These are phyloP conservation scores for Trametes cinnabarina DNA, from an alignment of 768 basidiomycete genomes.

Conservation along the genomic window DNA sequence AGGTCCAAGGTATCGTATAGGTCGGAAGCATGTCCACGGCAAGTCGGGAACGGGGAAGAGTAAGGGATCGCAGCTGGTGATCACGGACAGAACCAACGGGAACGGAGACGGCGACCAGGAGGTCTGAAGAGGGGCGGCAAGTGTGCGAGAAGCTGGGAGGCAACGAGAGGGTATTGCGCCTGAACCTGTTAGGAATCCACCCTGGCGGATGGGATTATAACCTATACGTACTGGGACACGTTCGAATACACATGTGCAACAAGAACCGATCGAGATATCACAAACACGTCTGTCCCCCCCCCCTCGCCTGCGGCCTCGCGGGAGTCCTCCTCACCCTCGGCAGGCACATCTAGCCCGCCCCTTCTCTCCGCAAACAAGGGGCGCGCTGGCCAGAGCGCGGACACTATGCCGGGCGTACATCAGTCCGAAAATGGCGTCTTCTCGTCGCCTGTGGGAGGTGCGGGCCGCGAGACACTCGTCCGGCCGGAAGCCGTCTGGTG, in stretches of 20 bases:
- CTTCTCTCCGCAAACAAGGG: neutral
- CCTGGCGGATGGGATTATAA: slow-evolving; percentile 8
- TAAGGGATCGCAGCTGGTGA: neutral
- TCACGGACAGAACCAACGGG: neutral
- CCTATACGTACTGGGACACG: slow-evolving; percentile 18
- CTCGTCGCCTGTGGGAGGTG: slow-evolving; percentile 3
- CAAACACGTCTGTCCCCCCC: neutral
- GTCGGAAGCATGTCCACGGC: neutral
- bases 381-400: neutral
- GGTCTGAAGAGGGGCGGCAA: neutral
- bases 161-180: neutral
- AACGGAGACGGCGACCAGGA: neutral
- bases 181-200: neutral
- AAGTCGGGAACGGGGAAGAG: neutral
- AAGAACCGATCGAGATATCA: neutral
- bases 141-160: neutral
- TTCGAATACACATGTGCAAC: slow-evolving; percentile 10
- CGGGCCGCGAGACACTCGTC: slow-evolving; percentile 29
- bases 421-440: slow-evolving; percentile 4
- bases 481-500: slow-evolving; percentile 33
- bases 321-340: neutral
- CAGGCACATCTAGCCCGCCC: neutral
- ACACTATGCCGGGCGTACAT: neutral
- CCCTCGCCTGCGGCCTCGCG: neutral
- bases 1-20: neutral